A percentile compares a stretch with the other conserved stretches of the same genome.
These are phyloP conservation scores for Neurospora sp. DNA, from an alignment of 495 filamentous ascomycete species.

Conservation along the genomic window DNA sequence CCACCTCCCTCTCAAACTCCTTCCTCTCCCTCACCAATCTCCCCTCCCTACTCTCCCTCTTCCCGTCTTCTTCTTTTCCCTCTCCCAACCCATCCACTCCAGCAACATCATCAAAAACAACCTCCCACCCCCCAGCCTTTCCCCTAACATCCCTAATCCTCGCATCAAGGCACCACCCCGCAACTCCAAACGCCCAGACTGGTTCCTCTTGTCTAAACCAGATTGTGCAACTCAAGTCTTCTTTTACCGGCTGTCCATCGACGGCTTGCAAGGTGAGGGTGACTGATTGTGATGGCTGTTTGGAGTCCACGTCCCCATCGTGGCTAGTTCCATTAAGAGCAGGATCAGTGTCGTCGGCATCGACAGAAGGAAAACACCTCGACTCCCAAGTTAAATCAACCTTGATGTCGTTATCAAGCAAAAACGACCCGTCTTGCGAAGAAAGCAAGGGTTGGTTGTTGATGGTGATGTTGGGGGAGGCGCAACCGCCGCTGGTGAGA, in stretches of 20 bases:
- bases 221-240: neutral
- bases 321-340: no score
- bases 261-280: neutral
- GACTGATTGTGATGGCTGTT: neutral
- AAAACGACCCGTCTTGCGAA: conserved; percentile 19
- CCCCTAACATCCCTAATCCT: neutral
- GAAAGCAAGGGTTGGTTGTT: conserved; percentile 24
- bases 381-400: conserved; percentile 36
- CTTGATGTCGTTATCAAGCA: conserved; percentile 14
- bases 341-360: conserved; percentile 16
- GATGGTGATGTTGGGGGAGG: conserved; percentile 26
- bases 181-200: neutral
- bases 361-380: conserved; percentile 31
- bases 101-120: neutral
- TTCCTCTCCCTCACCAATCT: neutral
- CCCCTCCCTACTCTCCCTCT: neutral
- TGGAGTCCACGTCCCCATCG: no score
- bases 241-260: neutral
- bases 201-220: neutral
- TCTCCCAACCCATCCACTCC: no score
- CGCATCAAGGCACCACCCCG: neutral
- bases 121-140: neutral
- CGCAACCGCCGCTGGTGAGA: conserved; percentile 13
- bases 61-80: neutral
- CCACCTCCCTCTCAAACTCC: neutral